phyloP scores from a whole-genome alignment of 2,329 filamentous ascomycete species.

The Xylariaceae sp. region DNA sequence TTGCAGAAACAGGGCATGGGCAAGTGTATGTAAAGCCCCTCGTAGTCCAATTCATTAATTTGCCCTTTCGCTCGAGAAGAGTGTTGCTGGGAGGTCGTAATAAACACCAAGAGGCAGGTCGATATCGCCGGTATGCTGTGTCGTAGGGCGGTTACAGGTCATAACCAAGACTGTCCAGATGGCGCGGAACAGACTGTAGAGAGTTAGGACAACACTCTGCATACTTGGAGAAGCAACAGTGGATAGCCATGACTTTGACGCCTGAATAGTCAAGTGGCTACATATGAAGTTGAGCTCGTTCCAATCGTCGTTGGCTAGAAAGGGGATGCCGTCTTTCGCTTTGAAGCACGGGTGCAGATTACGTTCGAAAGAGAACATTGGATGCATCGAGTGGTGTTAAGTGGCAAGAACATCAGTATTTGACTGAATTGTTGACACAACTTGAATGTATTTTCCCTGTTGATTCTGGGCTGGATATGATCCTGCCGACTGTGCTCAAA shows the following conservation, averaged over 20 bases:
- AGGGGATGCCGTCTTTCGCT: background rate
- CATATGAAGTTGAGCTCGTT: constrained; percentile 1
- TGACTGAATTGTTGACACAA: background rate
- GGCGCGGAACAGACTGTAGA: constrained; percentile 2
- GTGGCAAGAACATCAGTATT: background rate
- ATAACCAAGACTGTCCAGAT: background rate
- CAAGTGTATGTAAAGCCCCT: background rate
- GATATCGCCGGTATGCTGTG: background rate
- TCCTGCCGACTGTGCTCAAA: background rate
- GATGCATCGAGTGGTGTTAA: background rate
- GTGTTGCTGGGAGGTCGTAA: background rate
- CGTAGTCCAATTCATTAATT: background rate
- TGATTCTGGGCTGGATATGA: background rate
- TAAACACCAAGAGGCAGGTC: background rate
- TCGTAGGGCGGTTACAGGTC: background rate
- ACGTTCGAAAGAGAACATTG: background rate
- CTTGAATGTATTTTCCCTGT: background rate
- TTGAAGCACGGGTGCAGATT: background rate
- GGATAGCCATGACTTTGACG: background rate
- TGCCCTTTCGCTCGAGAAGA: background rate
- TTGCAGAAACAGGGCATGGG: background rate
- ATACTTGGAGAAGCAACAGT: background rate
- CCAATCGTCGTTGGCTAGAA: background rate
- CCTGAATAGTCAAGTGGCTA: background rate
- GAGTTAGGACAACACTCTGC: background rate